These are phyloP conservation scores for Tagetes erecta DNA, from an alignment of 129 eudicot genomes.

Conservation along the genomic window DNA sequence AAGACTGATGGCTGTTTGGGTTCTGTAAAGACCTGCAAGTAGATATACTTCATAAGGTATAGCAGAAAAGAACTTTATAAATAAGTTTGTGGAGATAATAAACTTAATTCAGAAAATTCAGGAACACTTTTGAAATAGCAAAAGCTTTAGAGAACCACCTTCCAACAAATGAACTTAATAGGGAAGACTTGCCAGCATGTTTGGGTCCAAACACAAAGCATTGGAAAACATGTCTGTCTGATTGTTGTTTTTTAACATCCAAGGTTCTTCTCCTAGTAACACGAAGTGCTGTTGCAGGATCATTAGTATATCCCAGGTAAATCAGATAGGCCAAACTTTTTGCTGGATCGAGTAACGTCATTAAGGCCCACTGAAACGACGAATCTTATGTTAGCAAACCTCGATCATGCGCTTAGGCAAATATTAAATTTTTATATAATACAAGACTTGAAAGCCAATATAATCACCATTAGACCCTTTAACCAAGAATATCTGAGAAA, in stretches of 20 bases:
- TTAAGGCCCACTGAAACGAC: conserved; percentile 84
- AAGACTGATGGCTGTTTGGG: conserved; percentile 42
- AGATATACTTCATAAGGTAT: conserved; percentile 17
- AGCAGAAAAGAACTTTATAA: conserved; percentile 8
- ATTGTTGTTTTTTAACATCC: conserved; percentile 85
- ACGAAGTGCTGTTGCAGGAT: conserved; percentile 81
- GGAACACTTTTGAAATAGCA: background rate
- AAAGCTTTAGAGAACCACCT: conserved; percentile 46
- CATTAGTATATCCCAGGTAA: conserved; percentile 70
- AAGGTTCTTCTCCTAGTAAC: conserved; percentile 72
- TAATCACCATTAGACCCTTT: conserved; percentile 3
- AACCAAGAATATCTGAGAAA: conserved; percentile 13
- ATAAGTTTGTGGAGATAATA: conserved; percentile 12
- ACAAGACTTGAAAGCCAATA: conserved; percentile 5
- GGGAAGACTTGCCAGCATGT: conserved; percentile 80
- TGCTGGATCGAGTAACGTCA: conserved; percentile 81
- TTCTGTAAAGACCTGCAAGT: conserved; percentile 74
- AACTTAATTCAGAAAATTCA: background rate
- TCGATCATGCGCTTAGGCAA: conserved; percentile 10
- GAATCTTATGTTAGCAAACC: conserved; percentile 3
- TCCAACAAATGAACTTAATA: conserved; percentile 74
- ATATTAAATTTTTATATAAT: conserved; percentile 7
- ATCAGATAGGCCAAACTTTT: conserved; percentile 83
- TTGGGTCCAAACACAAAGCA: conserved; percentile 94
- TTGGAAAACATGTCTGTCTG: conserved; percentile 81